phyloP scores from a whole-genome alignment of 2,329 filamentous ascomycete species.

The Colletotrichum aenigma region DNA sequence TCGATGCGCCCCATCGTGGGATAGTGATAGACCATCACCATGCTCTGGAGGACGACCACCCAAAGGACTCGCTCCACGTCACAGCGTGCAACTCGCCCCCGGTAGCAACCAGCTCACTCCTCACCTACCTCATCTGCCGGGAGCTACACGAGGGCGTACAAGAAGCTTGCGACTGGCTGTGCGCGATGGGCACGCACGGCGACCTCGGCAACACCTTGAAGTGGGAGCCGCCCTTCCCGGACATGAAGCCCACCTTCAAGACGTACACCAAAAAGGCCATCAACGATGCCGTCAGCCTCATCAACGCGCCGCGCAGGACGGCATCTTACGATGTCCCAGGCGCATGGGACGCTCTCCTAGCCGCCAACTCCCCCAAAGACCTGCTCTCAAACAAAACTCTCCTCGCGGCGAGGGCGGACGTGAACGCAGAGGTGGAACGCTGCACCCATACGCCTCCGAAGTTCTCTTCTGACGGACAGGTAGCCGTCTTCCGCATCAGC shows the following conservation, averaged over 20 bases:
- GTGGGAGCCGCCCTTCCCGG: constrained; percentile 70
- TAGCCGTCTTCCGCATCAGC: constrained; percentile 67
- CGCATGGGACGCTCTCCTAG: constrained; percentile 64
- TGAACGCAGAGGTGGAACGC: constrained; percentile 64
- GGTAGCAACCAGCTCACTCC: constrained; percentile 66
- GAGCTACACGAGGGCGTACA: constrained; percentile 56
- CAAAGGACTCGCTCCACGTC: constrained; percentile 56
- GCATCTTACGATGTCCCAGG: constrained; percentile 62
- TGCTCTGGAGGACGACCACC: constrained; percentile 59
- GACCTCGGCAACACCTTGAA: constrained; percentile 69
- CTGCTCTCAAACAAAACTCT: constrained; percentile 55
- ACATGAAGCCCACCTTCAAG: constrained; percentile 66
- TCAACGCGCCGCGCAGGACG: constrained; percentile 70
- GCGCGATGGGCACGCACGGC: constrained; percentile 68
- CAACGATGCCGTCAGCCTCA: constrained; percentile 65
- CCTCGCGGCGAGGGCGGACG: constrained; percentile 58
- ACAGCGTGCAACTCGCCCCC: constrained; percentile 69
- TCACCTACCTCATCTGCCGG: constrained; percentile 68
- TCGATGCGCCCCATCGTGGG: constrained; percentile 51
- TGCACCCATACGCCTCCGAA: constrained; percentile 67
- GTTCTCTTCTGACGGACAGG: constrained; percentile 65
- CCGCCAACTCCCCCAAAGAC: constrained; percentile 53
- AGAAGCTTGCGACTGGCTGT: constrained; percentile 62
- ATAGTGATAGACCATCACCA: constrained; percentile 72
- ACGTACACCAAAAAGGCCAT: constrained; percentile 64